phyloP scores from a whole-genome alignment of 768 basidiomycete genomes.

The Suillus decipiens region DNA sequence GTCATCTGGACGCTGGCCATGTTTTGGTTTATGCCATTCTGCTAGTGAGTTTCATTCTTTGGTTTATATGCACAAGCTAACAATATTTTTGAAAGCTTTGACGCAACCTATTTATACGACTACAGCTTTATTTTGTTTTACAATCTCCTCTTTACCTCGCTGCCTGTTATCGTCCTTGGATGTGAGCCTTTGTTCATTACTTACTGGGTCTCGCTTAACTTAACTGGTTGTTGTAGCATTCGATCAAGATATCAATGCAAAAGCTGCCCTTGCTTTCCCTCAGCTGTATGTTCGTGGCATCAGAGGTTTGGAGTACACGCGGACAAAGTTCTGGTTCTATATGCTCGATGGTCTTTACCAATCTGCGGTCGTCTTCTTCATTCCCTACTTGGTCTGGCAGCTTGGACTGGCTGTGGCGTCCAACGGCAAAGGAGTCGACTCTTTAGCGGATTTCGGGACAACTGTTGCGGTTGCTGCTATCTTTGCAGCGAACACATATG shows the following conservation, averaged over 20 bases:
- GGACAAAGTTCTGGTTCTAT: constrained; percentile 90
- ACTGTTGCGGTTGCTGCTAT: constrained; percentile 88
- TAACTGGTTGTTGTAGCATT: constrained; percentile 51
- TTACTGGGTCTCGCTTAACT: constrained; percentile 3
- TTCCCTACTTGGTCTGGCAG: constrained; percentile 78
- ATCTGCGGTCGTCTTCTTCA: constrained; percentile 81
- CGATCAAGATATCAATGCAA: constrained; percentile 92
- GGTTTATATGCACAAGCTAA: constrained; percentile 17
- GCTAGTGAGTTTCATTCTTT: constrained; percentile 53
- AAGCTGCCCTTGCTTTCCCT: constrained; percentile 88
- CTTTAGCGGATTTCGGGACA: constrained; percentile 87
- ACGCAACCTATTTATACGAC: constrained; percentile 92
- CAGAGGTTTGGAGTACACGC: constrained; percentile 90
- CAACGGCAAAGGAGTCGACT: constrained; percentile 79
- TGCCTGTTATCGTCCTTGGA: constrained; percentile 90
- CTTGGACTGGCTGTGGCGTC: constrained; percentile 66
- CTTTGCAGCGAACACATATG: constrained; percentile 84
- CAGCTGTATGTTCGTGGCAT: constrained; percentile 97
- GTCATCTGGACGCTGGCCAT: constrained; percentile 91
- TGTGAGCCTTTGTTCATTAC: constrained; percentile 46
- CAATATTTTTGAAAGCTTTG: constrained; percentile 58
- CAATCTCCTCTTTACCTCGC: constrained; percentile 91
- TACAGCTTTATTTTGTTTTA: constrained; percentile 92
- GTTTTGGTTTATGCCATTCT: constrained; percentile 94
- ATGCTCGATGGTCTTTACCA: constrained; percentile 96